A percentile compares a stretch with the other conserved stretches of the same genome.
Conservation (phyloP, 805 yeast genomes). For the Nakazawaea anatomiae region DNA sequence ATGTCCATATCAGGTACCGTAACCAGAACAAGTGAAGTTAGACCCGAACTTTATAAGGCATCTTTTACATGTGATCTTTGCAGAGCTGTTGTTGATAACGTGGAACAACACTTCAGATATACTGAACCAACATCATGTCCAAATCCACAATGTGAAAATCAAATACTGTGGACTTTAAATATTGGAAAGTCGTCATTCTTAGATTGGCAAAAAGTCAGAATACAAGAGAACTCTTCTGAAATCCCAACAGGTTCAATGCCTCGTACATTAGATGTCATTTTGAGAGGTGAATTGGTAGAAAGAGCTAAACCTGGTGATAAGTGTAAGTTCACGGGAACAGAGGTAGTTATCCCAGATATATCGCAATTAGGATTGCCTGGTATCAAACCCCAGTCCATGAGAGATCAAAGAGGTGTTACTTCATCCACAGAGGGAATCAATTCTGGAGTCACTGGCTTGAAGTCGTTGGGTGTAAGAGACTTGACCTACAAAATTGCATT, state of each 20-base stretch:
- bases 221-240: constrained; percentile 94
- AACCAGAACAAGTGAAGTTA: constrained; percentile 91
- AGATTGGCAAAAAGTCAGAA: constrained; percentile 95
- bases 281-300: constrained; percentile 92
- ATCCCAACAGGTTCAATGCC: constrained; percentile 99
- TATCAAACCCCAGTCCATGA: constrained; percentile 75
- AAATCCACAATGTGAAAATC: constrained; percentile 81
- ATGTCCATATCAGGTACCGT: constrained; percentile 90
- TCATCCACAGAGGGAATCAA: constrained; percentile 60
- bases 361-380: constrained; percentile 94
- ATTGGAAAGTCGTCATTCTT: constrained; percentile 80
- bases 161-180: constrained; percentile 77
- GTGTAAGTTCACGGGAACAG: constrained; percentile 89
- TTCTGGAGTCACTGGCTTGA: constrained; percentile 85
- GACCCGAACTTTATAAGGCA: constrained; percentile 88
- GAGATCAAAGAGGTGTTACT: constrained; percentile 55
- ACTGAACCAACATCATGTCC: constrained; percentile 95
- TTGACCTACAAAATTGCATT: constrained; percentile 89
- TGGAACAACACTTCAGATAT: constrained; percentile 88
- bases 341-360: constrained; percentile 91
- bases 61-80: constrained; percentile 88
- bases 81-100: constrained; percentile 75
- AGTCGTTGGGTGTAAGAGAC: constrained; percentile 89
- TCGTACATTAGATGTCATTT: constrained; percentile 84
- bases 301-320: constrained; percentile 97